Base-by-base conservation (phyloP, 129 eudicot species). In the Arctium minus region DNA sequence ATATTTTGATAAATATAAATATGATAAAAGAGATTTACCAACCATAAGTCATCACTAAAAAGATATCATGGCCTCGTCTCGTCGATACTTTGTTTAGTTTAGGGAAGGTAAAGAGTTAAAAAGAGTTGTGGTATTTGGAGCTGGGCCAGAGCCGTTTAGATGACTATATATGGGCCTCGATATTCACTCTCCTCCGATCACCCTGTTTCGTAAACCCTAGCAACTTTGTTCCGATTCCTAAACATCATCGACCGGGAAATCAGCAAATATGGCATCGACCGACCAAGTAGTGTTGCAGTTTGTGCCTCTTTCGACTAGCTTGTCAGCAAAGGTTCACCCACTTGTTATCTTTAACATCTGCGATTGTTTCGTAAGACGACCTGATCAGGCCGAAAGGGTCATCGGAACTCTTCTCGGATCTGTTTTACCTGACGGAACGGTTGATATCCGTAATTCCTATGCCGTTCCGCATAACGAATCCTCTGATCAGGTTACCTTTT, bases 391-490 rank as follows among this genome's bases (percentile, higher is more conserved):
- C 3, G 97, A 95, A 31, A 79, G 99, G 18, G 97, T 92, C 30
- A 91, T 95, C 71, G 99, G 99, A 3, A 92, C 94, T 76, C 94
- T 95, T 27, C 94, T 95, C 75, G 99, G 99, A 38, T 89, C 94
- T 5, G 94, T 95, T 15, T 86, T 93, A 18, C 85, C 97, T 0
- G 98, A 92, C 44, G 97, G 98, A 11, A 92, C 93, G 33, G 93
- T 95, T 8, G 97, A 95, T 42, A 87, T 95, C 73, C 93, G 97
- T 33, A 95, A 95, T 81, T 93, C 93, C 6, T 95, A 95, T 76
- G 97, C 93, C 80, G 99, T 95, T 78, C 97, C 97, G 5, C 98
- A 95, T 83, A 92, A 87, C 73, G 97, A 91, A 60, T 89, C 91
- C 0, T 81, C 92, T 4, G 98, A 92, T 80, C 97, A 92, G 98